These are phyloP conservation scores for Murraya koenigii DNA, from an alignment of 345 rosid species.

Conservation along the genomic window DNA sequence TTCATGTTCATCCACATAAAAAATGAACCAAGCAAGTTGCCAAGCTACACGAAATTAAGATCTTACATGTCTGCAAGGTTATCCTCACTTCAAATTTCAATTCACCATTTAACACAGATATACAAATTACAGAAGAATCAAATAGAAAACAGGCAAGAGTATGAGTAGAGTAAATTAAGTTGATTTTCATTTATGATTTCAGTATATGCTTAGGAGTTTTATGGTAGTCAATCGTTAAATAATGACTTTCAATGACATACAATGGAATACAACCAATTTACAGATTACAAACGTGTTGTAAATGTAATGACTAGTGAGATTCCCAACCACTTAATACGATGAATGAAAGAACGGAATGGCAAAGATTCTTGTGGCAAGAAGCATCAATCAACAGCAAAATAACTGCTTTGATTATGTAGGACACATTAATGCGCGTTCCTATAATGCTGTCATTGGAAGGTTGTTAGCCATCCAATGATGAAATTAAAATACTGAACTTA, in stretches of 20 bases:
- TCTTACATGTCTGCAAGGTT: neutral
- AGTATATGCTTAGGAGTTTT: neutral
- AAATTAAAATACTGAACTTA: conserved; percentile 6
- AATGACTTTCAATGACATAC: neutral
- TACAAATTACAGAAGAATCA: neutral
- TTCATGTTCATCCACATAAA: neutral
- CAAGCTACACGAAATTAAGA: neutral
- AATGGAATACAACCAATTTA: neutral
- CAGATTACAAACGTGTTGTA: neutral
- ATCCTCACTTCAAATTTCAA: neutral
- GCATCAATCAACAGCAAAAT: too few species aligned
- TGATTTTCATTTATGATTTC: neutral
- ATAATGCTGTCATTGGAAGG: neutral
- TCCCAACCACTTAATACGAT: neutral
- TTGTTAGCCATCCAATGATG: neutral
- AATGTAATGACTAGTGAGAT: neutral
- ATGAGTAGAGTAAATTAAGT: neutral
- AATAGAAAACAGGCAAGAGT: neutral
- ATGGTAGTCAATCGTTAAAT: neutral
- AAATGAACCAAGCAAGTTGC: neutral
- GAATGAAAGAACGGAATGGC: neutral
- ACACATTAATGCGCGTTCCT: neutral
- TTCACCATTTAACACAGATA: neutral
- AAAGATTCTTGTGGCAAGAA: neutral
- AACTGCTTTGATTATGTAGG: neutral